Percentiles rank a stretch among this genome's conserved stretches.
Conservation (phyloP, 805 yeast genomes). For the Yamadazyma paraphyllophila region DNA sequence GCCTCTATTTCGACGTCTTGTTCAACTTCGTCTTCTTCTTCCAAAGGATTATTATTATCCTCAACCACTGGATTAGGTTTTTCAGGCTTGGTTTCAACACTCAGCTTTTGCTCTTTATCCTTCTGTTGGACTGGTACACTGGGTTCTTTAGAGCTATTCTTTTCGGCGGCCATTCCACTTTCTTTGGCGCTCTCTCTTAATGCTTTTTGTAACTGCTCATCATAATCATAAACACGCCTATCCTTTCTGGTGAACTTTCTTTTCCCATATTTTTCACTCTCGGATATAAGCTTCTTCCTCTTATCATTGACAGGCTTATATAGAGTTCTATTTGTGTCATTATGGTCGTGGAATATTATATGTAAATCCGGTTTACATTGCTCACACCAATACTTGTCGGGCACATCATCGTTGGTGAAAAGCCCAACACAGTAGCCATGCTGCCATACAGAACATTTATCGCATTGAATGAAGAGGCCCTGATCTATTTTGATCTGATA, state of each 20-base stretch:
- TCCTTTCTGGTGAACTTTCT: constrained; percentile 26
- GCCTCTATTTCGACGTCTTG: constrained; percentile 11
- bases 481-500: constrained; percentile 42
- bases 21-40: constrained; percentile 12
- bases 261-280: constrained; percentile 16
- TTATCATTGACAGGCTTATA: constrained; percentile 43
- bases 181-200: constrained; percentile 58
- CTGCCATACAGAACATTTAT: constrained; percentile 93
- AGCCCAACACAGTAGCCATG: constrained; percentile 96
- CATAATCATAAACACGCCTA: constrained; percentile 36
- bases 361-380: constrained; percentile 85
- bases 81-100: background rate
- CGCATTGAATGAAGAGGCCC: constrained; percentile 82
- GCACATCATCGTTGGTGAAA: constrained; percentile 67
- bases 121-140: background rate
- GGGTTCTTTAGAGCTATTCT: background rate
- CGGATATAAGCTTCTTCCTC: constrained; percentile 32
- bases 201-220: constrained; percentile 47
- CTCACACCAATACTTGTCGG: constrained; percentile 96
- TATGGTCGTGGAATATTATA: constrained; percentile 36
- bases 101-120: background rate
- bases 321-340: constrained; percentile 29
- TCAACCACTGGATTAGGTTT: constrained; percentile 1
- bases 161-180: constrained; percentile 4
- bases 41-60: background rate